Evolutionary conservation across 441 rosid species (phyloP).

Genomic region (Populus hybrid): DNA sequence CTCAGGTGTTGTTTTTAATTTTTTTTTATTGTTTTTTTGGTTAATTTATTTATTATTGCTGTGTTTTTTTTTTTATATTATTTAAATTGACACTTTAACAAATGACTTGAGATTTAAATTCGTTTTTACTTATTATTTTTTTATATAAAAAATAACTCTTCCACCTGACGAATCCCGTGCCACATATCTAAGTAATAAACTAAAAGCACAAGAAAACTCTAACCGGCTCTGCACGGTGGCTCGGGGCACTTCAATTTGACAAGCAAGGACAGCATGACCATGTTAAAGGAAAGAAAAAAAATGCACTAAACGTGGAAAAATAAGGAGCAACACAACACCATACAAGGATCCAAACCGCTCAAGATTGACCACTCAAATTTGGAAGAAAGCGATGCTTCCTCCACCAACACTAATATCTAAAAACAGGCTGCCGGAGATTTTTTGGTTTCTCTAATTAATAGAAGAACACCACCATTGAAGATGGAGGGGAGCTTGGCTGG

Average conservation of each 20-base stretch:
- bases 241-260: neutral
- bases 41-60: too few species aligned
- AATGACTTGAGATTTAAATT: too few species aligned
- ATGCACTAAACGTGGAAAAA: neutral
- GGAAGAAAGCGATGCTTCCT: neutral
- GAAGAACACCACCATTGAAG: neutral
- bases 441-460: neutral
- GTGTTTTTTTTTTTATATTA: too few species aligned
- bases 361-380: neutral
- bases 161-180: too few species aligned
- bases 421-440: neutral
- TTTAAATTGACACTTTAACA: too few species aligned
- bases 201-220: neutral
- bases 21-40: too few species aligned
- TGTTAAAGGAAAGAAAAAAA: neutral
- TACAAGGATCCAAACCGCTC: neutral
- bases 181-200: too few species aligned
- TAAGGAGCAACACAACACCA: too few species aligned
- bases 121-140: too few species aligned
- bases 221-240: neutral
- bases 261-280: neutral
- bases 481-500: too few species aligned
- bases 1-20: too few species aligned
- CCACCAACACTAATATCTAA: neutral
- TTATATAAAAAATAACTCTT: too few species aligned